phyloP scores from a whole-genome alignment of 352 stramenopile genomes.

The Pilasporangium apinafurcum region DNA sequence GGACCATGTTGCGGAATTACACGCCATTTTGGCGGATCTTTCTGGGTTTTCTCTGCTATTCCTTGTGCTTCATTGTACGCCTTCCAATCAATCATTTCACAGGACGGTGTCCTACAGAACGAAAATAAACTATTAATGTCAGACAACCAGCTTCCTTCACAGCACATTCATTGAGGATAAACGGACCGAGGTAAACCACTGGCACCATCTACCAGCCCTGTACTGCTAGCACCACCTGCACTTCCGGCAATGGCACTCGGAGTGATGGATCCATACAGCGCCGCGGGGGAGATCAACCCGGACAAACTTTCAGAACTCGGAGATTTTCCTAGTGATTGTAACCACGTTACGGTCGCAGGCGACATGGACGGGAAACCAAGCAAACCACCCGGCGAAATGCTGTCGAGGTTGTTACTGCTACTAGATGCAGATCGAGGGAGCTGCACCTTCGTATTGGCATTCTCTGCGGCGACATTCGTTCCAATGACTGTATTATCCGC shows the following conservation, averaged over 20 bases:
- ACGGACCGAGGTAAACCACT: slow-evolving; percentile 24
- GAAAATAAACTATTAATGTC: neutral
- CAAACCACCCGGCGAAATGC: slow-evolving; percentile 44
- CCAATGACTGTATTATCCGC: neutral
- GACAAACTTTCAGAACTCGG: slow-evolving; percentile 54
- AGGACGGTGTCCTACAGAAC: slow-evolving; percentile 36
- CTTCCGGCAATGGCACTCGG: slow-evolving; percentile 6
- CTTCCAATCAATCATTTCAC: slow-evolving; percentile 85
- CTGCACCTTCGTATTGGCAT: slow-evolving; percentile 22
- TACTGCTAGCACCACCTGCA: slow-evolving; percentile 3
- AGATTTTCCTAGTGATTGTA: slow-evolving; percentile 69
- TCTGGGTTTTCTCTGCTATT: slow-evolving; percentile 42
- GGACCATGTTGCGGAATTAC: slow-evolving; percentile 76
- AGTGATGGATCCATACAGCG: slow-evolving; percentile 18
- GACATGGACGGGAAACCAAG: slow-evolving; percentile 63
- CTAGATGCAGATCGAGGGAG: slow-evolving; percentile 42
- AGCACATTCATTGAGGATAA: neutral
- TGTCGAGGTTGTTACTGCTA: slow-evolving; percentile 32
- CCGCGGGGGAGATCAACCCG: slow-evolving; percentile 50
- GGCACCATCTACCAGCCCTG: slow-evolving; percentile 4
- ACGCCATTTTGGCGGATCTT: slow-evolving; percentile 59
- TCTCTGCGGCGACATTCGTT: neutral
- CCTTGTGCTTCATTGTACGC: slow-evolving; percentile 65
- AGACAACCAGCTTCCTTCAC: neutral
- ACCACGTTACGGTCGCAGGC: slow-evolving; percentile 67